Percentiles rank a stretch among this genome's conserved stretches.
These are phyloP conservation scores for Heterobasidion irregulare DNA, from an alignment of 1,284 basidiomycete species.

Conservation along the genomic window DNA sequence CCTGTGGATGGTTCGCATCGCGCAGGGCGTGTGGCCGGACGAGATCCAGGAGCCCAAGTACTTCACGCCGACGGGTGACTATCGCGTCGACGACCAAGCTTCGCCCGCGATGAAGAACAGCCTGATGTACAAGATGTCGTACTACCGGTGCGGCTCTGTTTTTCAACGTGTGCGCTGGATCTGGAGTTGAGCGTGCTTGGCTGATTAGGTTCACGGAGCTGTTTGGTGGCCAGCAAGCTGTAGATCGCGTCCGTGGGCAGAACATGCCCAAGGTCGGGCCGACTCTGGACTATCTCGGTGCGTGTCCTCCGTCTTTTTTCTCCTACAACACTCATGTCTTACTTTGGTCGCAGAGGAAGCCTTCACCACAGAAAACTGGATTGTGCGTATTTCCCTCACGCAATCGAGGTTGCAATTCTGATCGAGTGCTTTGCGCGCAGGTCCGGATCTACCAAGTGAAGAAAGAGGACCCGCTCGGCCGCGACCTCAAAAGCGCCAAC, in stretches of 20 bases:
- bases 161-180: conserved; percentile 4
- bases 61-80: conserved; percentile 93
- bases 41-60: conserved; percentile 94
- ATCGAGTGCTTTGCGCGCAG: conserved; percentile 23
- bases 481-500: conserved; percentile 81
- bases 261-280: conserved; percentile 70
- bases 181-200: not conserved
- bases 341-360: conserved; percentile 65
- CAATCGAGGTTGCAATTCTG: conserved; percentile 2
- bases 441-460: conserved; percentile 95
- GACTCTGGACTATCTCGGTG: conserved; percentile 81
- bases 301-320: conserved; percentile 18
- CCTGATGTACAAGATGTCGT: conserved; percentile 98
- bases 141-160: conserved; percentile 63
- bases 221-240: conserved; percentile 67
- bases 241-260: conserved; percentile 83
- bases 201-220: conserved; percentile 74
- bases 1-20: conserved; percentile 97
- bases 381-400: conserved; percentile 44
- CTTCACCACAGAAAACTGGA: conserved; percentile 98
- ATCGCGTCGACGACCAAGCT: conserved; percentile 86
- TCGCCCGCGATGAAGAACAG: conserved; percentile 90
- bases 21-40: conserved; percentile 98
- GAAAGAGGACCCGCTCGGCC: conserved; percentile 87
- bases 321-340: conserved; percentile 1